phyloP scores from a whole-genome alignment of 192 early-diverging fungal species.

The Rhizoclosmatium sp. region DNA sequence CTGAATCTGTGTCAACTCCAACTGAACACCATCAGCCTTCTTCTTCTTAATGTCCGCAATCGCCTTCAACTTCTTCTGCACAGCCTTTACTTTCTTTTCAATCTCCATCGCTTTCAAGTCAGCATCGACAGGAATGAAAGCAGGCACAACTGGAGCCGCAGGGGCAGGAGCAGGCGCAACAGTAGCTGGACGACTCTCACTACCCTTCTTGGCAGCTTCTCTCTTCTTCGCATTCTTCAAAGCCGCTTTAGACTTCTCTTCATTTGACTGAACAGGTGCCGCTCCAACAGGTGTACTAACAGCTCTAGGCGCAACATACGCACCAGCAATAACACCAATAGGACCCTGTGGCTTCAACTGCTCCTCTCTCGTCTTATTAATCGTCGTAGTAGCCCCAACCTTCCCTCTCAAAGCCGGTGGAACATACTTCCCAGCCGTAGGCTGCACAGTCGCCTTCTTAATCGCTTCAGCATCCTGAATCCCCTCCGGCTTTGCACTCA shows the following conservation, averaged over 20 bases:
- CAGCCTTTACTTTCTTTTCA: conserved; percentile 85
- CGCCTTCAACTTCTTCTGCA: conserved; percentile 93
- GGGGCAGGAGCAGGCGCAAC: conserved; percentile 34
- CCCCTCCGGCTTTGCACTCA: conserved; percentile 77
- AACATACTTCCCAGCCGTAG: conserved; percentile 58
- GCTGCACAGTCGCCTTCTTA: conserved; percentile 38
- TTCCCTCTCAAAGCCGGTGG: conserved; percentile 60
- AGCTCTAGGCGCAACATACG: not conserved
- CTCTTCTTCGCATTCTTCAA: conserved; percentile 79
- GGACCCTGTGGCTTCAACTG: conserved; percentile 45
- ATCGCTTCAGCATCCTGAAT: conserved; percentile 46
- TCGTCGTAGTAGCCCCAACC: conserved; percentile 39
- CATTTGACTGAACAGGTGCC: conserved; percentile 4
- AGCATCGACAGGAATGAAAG: conserved; percentile 38
- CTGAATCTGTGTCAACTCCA: conserved; percentile 86
- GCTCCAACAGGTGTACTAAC: conserved; percentile 5
- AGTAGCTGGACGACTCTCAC: conserved; percentile 15
- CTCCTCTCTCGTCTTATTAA: conserved; percentile 43
- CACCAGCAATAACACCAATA: conserved; percentile 39
- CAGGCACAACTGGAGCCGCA: conserved; percentile 39
- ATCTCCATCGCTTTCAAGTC: conserved; percentile 64
- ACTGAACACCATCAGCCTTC: conserved; percentile 74
- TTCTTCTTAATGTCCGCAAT: conserved; percentile 86
- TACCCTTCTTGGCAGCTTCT: conserved; percentile 62
- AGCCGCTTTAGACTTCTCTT: conserved; percentile 60